Base-by-base conservation (phyloP, 1,139 yeast genomes). In the Debaryomyces subglobosus region DNA sequence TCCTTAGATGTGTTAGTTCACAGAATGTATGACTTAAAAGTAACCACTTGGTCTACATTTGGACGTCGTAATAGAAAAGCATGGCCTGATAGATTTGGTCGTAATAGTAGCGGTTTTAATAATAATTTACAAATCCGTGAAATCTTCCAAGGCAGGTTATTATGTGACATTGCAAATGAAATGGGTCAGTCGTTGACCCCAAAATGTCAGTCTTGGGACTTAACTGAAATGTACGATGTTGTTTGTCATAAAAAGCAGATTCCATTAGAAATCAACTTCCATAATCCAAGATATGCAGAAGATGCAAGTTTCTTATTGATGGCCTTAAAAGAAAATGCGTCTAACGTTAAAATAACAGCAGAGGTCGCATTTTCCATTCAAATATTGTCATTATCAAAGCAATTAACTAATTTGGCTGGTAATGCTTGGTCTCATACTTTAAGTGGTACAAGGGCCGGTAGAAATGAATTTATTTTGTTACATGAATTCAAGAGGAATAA, bases 361-460 rank as follows among this genome's bases (percentile, higher is more conserved):
- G 87, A 85, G 56, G 77, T 94, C 53, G 92, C 96, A 0, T 84
- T 90, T 63, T 78, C 86, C 51, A 82, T 85, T 49, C 99, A 95
- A 67, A 86, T 94, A 51, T 72, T 95, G 49, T 89, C 97, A 0
- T 76, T 95, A 52, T 88, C 98, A 0, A 89, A 90, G 60, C 97
- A 92, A 63, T 77, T 95, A 61, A 94, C 99, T 4, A 88, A 87
- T 57, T 74, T 95, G 55, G 98, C 99, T 0, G 99, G 99, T 58
- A 95, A 94, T 65, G 94, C 97, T 0, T 95, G 99, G 99, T 82
- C 96, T 2, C 91, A 89, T 56, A 94, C 99, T 0, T 74, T 95
- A 48, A 85, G 91, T 49, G 99, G 99, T 68, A 89, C 98, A 0
- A 82, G 99, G 61, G 96, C 97, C 12, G 98, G 96, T 60, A 82